These are phyloP conservation scores for Quercus suber DNA, from an alignment of 306 rosid genomes.

Conservation along the genomic window DNA sequence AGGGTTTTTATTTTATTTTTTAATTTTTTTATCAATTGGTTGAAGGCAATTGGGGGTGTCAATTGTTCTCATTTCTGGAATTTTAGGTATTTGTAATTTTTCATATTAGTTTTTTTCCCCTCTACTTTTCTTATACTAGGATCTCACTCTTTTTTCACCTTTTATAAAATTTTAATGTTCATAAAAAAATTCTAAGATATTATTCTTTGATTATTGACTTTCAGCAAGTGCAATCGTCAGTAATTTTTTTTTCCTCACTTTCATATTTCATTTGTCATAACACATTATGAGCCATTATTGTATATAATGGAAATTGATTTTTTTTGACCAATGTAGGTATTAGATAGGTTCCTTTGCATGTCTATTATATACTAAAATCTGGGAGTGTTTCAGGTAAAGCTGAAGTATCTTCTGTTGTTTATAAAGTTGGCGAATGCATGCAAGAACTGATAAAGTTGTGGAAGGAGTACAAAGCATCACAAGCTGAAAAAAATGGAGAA, in stretches of 20 bases:
- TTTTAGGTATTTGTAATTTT: no score
- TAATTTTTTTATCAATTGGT: no score
- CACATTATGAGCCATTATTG: background rate
- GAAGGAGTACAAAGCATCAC: constrained; percentile 68
- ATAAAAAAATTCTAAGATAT: background rate
- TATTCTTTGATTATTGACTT: background rate
- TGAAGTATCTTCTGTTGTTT: constrained; percentile 66
- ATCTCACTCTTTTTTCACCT: no score
- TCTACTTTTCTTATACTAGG: no score
- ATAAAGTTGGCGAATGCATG: constrained; percentile 96
- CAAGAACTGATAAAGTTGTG: constrained; percentile 87
- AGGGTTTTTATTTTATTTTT: no score
- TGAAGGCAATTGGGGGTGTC: no score
- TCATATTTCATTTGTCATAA: background rate
- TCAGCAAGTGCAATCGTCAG: background rate
- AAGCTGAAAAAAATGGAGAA: constrained; percentile 55
- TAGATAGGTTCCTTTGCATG: constrained; percentile 21
- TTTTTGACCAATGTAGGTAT: constrained; percentile 4
- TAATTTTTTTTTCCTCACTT: background rate
- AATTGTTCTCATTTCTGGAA: no score
- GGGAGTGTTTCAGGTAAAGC: constrained; percentile 66
- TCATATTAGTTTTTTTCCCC: no score
- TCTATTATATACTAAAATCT: constrained; percentile 17
- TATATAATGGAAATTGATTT: background rate
- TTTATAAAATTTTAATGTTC: no score